phyloP scores from a whole-genome alignment of 2,329 filamentous ascomycete species.

The Nothophaeocryptopus gaeumannii region DNA sequence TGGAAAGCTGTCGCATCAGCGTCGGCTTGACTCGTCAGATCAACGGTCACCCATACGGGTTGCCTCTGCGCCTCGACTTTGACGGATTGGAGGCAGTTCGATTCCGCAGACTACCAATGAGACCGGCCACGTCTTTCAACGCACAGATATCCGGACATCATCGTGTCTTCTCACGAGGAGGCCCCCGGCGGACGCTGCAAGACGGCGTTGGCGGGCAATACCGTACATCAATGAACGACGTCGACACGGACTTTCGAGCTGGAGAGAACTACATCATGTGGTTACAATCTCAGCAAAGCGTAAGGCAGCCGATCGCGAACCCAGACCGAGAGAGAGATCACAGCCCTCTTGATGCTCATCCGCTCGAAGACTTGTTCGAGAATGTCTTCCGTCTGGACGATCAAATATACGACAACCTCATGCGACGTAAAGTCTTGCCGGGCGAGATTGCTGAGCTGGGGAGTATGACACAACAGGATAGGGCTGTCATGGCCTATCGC shows the following conservation, averaged over 20 bases:
- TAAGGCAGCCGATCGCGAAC: too few species aligned
- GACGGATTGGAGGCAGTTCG: conserved; percentile 42
- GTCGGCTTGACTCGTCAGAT: conserved; percentile 23
- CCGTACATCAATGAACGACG: conserved; percentile 19
- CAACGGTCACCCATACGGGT: conserved; percentile 15
- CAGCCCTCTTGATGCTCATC: neutral
- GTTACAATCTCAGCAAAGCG: conserved; percentile 8
- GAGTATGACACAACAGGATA: conserved; percentile 5
- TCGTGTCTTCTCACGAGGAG: neutral
- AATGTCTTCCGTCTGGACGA: conserved; percentile 16
- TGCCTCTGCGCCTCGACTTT: conserved; percentile 28
- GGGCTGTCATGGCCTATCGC: conserved; percentile 21
- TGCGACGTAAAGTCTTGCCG: conserved; percentile 12
- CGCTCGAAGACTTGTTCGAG: conserved; percentile 10
- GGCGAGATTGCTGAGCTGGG: conserved; percentile 2
- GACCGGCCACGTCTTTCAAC: conserved; percentile 3
- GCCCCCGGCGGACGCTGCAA: conserved; percentile 1
- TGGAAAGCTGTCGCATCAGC: conserved; percentile 44
- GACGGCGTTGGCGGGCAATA: conserved; percentile 30
- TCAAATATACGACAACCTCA: conserved; percentile 22
- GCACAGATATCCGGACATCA: too few species aligned
- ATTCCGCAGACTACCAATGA: conserved; percentile 40
- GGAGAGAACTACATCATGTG: conserved; percentile 17
- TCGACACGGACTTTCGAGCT: conserved; percentile 11
- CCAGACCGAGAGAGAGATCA: neutral